phyloP scores from a whole-genome alignment of 495 filamentous ascomycete genomes.

The Neurospora tetraspora region DNA sequence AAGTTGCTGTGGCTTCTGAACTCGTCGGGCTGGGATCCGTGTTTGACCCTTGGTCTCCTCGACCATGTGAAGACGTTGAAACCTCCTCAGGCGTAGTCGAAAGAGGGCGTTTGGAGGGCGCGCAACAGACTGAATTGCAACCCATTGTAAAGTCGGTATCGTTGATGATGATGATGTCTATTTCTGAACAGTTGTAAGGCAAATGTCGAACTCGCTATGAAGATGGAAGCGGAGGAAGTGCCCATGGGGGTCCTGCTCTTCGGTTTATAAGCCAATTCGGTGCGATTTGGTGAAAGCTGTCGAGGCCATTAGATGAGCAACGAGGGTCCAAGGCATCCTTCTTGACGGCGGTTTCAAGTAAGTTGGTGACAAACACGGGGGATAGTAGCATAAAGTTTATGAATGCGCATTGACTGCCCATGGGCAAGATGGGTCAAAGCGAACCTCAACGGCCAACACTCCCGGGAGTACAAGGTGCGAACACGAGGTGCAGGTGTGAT shows the following conservation, averaged over 20 bases:
- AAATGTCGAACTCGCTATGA: neutral
- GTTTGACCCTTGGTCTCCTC: neutral
- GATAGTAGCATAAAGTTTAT: neutral
- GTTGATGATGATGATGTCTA: neutral
- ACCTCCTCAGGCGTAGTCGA: neutral
- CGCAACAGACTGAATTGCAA: conserved; percentile 14
- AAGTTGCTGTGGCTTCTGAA: neutral
- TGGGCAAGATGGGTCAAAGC: neutral
- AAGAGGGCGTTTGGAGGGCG: neutral
- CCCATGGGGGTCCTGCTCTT: neutral
- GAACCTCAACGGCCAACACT: neutral
- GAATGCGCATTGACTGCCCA: neutral
- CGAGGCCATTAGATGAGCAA: neutral
- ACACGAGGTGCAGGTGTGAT: neutral
- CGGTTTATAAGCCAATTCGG: neutral
- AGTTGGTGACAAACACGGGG: neutral
- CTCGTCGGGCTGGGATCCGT: neutral
- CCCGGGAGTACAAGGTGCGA: neutral
- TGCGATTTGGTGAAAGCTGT: neutral
- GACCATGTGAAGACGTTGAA: neutral
- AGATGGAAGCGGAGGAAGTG: neutral
- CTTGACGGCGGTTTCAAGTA: neutral
- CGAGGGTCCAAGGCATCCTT: neutral
- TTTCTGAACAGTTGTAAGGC: neutral
- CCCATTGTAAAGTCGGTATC: conserved; percentile 3